A percentile compares a stretch with the other conserved stretches of the same genome.
Evolutionary conservation across 345 rosid species (phyloP).

Genomic region (Populus alba): DNA sequence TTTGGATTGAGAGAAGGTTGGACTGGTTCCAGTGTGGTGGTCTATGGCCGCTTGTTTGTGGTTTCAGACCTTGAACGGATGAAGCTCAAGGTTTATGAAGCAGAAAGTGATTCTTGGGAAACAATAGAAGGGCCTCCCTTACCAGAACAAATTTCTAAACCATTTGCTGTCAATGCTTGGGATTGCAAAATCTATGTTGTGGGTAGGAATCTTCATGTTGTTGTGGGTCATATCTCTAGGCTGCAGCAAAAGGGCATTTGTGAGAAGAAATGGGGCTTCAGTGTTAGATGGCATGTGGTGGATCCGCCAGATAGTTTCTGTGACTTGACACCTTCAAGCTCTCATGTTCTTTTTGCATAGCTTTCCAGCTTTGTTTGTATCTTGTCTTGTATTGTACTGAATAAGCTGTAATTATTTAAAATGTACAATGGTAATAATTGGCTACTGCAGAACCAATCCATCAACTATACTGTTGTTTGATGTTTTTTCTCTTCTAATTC

Average conservation of each 20-base stretch:
- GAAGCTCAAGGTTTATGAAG: constrained; percentile 83
- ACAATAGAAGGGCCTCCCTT: constrained; percentile 63
- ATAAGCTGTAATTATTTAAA: constrained; percentile 21
- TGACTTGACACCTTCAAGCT: constrained; percentile 71
- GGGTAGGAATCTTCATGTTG: constrained; percentile 67
- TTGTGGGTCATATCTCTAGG: constrained; percentile 59
- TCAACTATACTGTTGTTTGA: constrained; percentile 1
- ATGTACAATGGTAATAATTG: constrained; percentile 19
- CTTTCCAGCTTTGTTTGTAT: constrained; percentile 1
- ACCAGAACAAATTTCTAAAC: constrained; percentile 83
- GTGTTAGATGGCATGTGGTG: constrained; percentile 66
- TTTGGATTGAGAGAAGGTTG: constrained; percentile 83
- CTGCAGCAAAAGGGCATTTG: constrained; percentile 22
- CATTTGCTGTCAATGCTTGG: constrained; percentile 67
- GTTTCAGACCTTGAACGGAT: constrained; percentile 83
- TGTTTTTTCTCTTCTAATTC: not conserved
- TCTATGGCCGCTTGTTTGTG: constrained; percentile 64
- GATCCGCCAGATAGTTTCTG: constrained; percentile 58
- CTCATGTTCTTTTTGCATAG: constrained; percentile 78
- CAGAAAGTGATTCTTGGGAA: constrained; percentile 69
- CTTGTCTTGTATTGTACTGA: constrained; percentile 8
- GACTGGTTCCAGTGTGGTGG: constrained; percentile 87
- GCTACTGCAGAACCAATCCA: not conserved
- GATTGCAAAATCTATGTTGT: constrained; percentile 67
- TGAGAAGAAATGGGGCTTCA: constrained; percentile 41